Base-by-base conservation (phyloP, 2,329 filamentous ascomycete species). In the Trichoderma atroviride region DNA sequence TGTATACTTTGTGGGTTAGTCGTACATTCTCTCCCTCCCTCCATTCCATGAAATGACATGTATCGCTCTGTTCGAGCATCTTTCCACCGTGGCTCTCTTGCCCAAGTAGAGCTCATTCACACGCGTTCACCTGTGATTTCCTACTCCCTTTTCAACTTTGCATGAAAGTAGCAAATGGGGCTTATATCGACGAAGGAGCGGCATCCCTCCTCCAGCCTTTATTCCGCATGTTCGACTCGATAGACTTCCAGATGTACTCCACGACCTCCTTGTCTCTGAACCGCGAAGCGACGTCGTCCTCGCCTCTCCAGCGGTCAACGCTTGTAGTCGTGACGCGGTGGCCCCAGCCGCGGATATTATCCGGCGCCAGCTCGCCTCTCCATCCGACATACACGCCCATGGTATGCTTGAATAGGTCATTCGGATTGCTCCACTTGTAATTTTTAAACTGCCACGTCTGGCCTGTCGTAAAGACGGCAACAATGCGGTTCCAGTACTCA, bases 371-470 rank as follows among this genome's bases (percentile, higher is more conserved):
- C 76, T 98, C 94, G 61, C 92, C 94, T 71, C 92, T 88, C 93
- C 94, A 98, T 4, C 96, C 96, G 2, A 99, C 89, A 76, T 93
- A 97, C 61, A 99, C 84, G 68, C 96, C 96, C 16, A 93, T 85
- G 2, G 93, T 92, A 76, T 97, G 92, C 73, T 89, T 89, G 83
- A 99, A 99, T 61, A 99, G 85, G 77, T 98, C 96, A 16, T 89
- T 87, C 0, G 96, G 92, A 68, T 91, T 91, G 74, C 91, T 91
- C 93, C 96, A 99, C 81, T 97, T 97, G 87, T 99, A 99, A 74
- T 89, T 92, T 82, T 97, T 97, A 83, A 99, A 99, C 81, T 99
- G 96, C 96, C 96, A 99, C 11, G 91, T 90, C 82, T 99, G 96
- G 40, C 96, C 96, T 0, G 96, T 99, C 0, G 96, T 99, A 82